Percentiles rank a stretch among this genome's conserved stretches.
phyloP scores from a whole-genome alignment of 1,284 basidiomycete genomes.

The Irpex sp. region DNA sequence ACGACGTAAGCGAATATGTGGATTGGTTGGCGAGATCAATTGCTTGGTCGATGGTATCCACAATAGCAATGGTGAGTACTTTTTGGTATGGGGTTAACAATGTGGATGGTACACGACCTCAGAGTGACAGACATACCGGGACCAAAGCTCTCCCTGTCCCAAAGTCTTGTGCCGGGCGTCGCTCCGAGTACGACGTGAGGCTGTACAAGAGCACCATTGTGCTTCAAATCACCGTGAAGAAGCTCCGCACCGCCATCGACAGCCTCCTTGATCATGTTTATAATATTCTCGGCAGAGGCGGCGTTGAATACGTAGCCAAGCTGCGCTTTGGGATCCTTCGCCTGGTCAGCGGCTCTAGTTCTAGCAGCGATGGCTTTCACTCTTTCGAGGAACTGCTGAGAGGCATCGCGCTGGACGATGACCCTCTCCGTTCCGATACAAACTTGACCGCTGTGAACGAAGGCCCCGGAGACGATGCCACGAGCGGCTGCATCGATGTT shows the following conservation, averaged over 20 bases:
- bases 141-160: conserved; percentile 57
- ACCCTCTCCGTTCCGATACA: conserved; percentile 72
- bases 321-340: conserved; percentile 15
- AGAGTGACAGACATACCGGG: conserved; percentile 36
- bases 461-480: conserved; percentile 50
- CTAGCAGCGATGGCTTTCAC: conserved; percentile 26
- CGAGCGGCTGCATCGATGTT: conserved; percentile 54
- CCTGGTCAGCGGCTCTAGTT: conserved; percentile 33
- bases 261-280: conserved; percentile 48
- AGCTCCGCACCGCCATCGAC: conserved; percentile 48
- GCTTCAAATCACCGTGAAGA: conserved; percentile 40
- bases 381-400: conserved; percentile 33
- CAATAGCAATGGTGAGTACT: conserved; percentile 46
- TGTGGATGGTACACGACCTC: background rate
- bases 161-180: conserved; percentile 44
- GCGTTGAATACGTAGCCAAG: conserved; percentile 45
- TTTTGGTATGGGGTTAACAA: conserved; percentile 1
- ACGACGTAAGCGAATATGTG: conserved; percentile 48
- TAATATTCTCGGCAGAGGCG: conserved; percentile 45
- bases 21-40: conserved; percentile 50
- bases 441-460: conserved; percentile 60
- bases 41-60: conserved; percentile 48
- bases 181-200: conserved; percentile 52
- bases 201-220: conserved; percentile 41
- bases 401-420: conserved; percentile 46